Base-by-base conservation (phyloP, 768 basidiomycete species). In the Serendipita indica region DNA sequence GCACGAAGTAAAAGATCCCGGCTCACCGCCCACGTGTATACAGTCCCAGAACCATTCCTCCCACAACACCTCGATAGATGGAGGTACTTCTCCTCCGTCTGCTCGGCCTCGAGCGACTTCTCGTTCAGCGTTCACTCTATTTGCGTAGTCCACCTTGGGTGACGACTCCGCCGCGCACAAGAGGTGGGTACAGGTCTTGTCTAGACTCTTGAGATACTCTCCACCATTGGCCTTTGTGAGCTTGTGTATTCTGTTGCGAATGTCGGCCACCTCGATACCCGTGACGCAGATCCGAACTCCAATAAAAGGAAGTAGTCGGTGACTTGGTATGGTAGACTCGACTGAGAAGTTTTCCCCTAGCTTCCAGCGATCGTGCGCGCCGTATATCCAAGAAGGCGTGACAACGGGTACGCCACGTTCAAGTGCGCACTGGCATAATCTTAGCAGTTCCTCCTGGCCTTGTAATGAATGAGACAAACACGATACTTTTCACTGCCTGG, bases 11-110 rank as follows among this genome's bases (percentile, higher is more conserved):
- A 22, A 35, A 2, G n/a, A 28, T 57, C 35, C 57, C 30, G 57
- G 16, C 34, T 25, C 16, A 73, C 85, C 89, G 60, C 81, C 81
- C 65, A 80, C 88, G 39, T 83, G 80, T 2, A 93, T 65, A 27
- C 79, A 93, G 65, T 96, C 92, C 89, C 89, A 93, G 59, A 96
- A 86, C 93, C 93, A 97, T 62, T 94, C 91, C 65, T 93, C 90
- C 86, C 92, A 94, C 1, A 96, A 80, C 2, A 93, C 72, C 54
- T 78, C 74, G 32, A 91, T 90, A 10, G 49, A 30, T 13, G 43
- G 43, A n/a, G 49, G 49, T 25, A 20, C 41, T 78, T 75, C 3
- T 83, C 84, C 68, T 89, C 87, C 33, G 81, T 79, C 20, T 75
- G 73, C 16, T 72, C 52, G 10, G 58, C 61, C 35, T 63, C 67